Evolutionary conservation across 1,139 yeast species (phyloP), one percentile per base, ranked within the genome.

Genomic region (Yamadazyma blattariae): DNA sequence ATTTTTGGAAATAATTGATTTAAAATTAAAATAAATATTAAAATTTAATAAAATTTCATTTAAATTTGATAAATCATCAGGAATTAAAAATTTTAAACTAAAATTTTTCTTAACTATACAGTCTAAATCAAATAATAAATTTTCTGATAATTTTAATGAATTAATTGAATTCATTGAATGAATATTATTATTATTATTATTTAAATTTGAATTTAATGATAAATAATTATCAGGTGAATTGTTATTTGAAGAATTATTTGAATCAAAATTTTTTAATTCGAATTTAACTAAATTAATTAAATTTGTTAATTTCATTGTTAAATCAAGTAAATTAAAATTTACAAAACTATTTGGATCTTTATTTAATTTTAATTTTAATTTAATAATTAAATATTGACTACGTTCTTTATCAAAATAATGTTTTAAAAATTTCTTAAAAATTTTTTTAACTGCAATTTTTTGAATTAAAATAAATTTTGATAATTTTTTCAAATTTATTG

Each of bases 391-490:
- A 23, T 64, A 64, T 20, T 57, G 49, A 25, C 57, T 47, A 2
- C 27, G 26, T 5, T 54, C 58, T 31, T 57, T 63, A 56, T 43
- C 65, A 42, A 49, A 39, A 36, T 58, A 77, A 64, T 88, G 79
- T 54, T 86, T 87, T 30, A 74, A 52, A 53, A 85, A 82, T 57
- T 89, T 88, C 61, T 89, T 89, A 48, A 88, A 69, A 37, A 89
- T 73, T 59, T 90, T 90, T 45, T 85, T 71, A 33, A 86, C 67
- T 5, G 95, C 97, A 4, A 89, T 80, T 49, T 82, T 81, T 53
- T 90, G 97, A 16, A 89, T 74, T 23, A 85, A 69, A 13, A 87
- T 74, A 54, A 82, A 90, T 42, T 94, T 71, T 14, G 90, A 74
- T 29, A 90, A 62, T 46, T 81, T 77, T 50, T 85, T 87, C 32